phyloP scores from a whole-genome alignment of 2,329 filamentous ascomycete species.

The Fusarium marasasianum region DNA sequence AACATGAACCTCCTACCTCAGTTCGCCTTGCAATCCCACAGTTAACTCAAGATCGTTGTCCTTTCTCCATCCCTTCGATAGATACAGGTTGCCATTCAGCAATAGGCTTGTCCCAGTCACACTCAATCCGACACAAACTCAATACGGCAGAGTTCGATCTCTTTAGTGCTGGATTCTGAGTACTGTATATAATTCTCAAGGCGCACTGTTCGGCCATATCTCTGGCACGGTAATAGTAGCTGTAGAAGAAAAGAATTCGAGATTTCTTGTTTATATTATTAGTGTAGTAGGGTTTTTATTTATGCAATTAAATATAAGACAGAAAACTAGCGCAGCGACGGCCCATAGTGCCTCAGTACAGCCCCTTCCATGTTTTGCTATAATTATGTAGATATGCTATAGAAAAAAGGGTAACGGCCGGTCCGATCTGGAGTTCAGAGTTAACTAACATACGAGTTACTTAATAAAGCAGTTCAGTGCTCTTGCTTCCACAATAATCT shows the following conservation, averaged over 20 bases:
- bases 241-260: not conserved
- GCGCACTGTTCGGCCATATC: accelerated
- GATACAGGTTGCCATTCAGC: not conserved
- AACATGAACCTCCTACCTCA: not conserved
- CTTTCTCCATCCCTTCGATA: not conserved
- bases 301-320: too few relatives aligned
- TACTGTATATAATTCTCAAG: accelerated
- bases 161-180: not conserved
- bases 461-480: too few relatives aligned
- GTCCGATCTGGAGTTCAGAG: too few relatives aligned
- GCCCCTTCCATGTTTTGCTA: too few relatives aligned
- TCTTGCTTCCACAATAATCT: too few relatives aligned
- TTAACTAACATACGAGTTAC: too few relatives aligned
- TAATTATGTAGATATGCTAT: too few relatives aligned
- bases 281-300: too few relatives aligned
- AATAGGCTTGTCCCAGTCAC: not conserved
- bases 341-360: too few relatives aligned
- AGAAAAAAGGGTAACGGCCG: too few relatives aligned
- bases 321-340: too few relatives aligned
- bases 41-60: not conserved
- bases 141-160: not conserved
- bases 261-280: not conserved
- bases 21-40: not conserved
- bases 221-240: accelerated
- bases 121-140: not conserved